Evolutionary conservation across 441 rosid genomes (phyloP), one percentile per base, ranked within the genome.

Genomic region (Hypseocharis bilobata): DNA sequence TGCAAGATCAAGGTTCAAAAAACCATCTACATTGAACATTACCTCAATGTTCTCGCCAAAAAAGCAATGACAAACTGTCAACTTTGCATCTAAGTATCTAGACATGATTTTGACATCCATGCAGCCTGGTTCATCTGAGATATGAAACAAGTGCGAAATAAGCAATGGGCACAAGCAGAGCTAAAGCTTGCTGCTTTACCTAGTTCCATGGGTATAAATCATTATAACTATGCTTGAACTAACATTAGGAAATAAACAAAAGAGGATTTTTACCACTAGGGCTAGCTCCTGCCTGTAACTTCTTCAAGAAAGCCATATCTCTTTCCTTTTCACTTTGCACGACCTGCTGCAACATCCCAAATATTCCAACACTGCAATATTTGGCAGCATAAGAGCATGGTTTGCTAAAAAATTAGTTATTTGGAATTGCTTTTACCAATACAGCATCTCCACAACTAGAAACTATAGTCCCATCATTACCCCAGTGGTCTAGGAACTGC

Each of bases 61-160:
- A 30, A 74, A 80, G 81, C 89, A 87, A 52, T 69, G 78, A 72
- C 97, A 92, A 71, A 88, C 89, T 38, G 78, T 77, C 54, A 90
- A 78, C 77, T 87, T 90, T 20, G 87, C 98, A 30, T 90, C 97
- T 77, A 90, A 74, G 74, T 72, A 75, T 77, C 80, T 86, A 27
- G 97, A 84, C 72, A 83, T 65, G 70, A 93, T 79, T 70, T 81
- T 78, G 25, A 82, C 87, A 70, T 81, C 66, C 2, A 85, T 52
- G 76, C 74, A 86, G 72, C 66, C 64, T 44, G 73, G 71, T 52
- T 61, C 83, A 76, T 70, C 90, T 83, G 87, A 69, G 68, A 60
- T 22, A 67, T 13, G 10, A 44, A 60, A 69, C 60, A 70, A 72
- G 59, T 66, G 45, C 28, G 52, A 40, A 60, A 16, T 66, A 36